phyloP scores from a whole-genome alignment of 768 basidiomycete species.

The Boletus edulis region DNA sequence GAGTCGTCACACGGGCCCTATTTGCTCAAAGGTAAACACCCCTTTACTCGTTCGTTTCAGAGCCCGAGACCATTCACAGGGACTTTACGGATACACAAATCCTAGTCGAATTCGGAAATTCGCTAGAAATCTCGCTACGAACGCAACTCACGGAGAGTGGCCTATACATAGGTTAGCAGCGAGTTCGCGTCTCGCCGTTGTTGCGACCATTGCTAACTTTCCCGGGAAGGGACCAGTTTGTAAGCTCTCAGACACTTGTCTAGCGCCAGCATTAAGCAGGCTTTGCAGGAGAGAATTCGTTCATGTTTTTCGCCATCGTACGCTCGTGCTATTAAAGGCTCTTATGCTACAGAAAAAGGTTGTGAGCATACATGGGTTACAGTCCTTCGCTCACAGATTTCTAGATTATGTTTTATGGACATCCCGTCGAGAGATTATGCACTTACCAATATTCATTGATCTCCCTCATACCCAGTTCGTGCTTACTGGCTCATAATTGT shows the following conservation, averaged over 20 bases:
- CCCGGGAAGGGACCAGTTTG: slow-evolving; percentile 65
- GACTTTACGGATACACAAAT: slow-evolving; percentile 89
- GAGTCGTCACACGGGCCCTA: slow-evolving; percentile 89
- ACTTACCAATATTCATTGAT: slow-evolving; percentile 98
- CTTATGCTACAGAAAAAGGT: slow-evolving; percentile 93
- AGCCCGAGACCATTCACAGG: slow-evolving; percentile 32
- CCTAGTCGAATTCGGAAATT: slow-evolving; percentile 81
- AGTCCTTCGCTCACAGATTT: slow-evolving; percentile 5
- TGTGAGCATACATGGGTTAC: slow-evolving; percentile 15
- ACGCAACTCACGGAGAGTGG: slow-evolving; percentile 88
- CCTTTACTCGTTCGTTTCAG: background rate
- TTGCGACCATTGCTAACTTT: slow-evolving; percentile 6
- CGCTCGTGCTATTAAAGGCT: slow-evolving; percentile 91
- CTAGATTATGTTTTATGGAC: slow-evolving; percentile 95
- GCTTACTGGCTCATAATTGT: background rate
- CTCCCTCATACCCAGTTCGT: slow-evolving; percentile 80
- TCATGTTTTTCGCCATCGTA: slow-evolving; percentile 89
- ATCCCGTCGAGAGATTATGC: slow-evolving; percentile 93
- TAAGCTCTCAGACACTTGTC: slow-evolving; percentile 32
- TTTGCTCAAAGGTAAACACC: slow-evolving; percentile 73
- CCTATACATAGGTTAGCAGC: slow-evolving; percentile 84
- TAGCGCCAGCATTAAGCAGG: background rate
- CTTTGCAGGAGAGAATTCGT: slow-evolving; percentile 78
- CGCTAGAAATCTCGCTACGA: slow-evolving; percentile 72
- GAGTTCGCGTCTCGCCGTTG: background rate